Percentiles rank a stretch among this genome's conserved stretches.
These are phyloP conservation scores for Daldinia sp. DNA, from an alignment of 2,329 filamentous ascomycete species.

Conservation along the genomic window DNA sequence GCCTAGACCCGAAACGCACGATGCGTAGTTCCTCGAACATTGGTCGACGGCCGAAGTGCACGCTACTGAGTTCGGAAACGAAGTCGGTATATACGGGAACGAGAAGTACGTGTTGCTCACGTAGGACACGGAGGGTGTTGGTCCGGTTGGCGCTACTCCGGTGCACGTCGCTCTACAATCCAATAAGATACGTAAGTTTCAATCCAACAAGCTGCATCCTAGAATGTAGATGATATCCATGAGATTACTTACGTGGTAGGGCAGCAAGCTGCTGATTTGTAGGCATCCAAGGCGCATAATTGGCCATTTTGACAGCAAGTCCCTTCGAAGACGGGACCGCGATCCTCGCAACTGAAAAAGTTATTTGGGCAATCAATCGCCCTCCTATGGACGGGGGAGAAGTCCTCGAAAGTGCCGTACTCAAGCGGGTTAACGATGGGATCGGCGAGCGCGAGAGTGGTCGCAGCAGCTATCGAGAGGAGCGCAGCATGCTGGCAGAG, in stretches of 20 bases:
- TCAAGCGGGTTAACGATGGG: conserved; percentile 39
- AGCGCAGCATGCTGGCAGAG: conserved; percentile 29
- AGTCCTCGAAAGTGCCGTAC: conserved; percentile 39
- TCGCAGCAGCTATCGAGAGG: conserved; percentile 32
- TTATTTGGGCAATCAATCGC: conserved; percentile 55
- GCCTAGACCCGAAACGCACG: conserved; percentile 60
- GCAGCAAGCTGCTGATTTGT: conserved; percentile 62
- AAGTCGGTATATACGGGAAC: conserved; percentile 65
- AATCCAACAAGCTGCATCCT: neutral
- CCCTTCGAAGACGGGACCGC: conserved; percentile 56
- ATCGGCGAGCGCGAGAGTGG: conserved; percentile 32
- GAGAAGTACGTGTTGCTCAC: conserved; percentile 67
- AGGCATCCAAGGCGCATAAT: conserved; percentile 58
- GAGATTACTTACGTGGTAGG: conserved; percentile 55
- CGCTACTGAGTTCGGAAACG: conserved; percentile 58
- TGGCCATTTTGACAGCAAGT: conserved; percentile 63
- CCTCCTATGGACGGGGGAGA: conserved; percentile 40
- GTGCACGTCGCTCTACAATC: conserved; percentile 60
- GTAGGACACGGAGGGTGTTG: conserved; percentile 55
- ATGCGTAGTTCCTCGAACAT: conserved; percentile 63
- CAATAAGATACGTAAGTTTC: conserved; percentile 12
- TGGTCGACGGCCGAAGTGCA: conserved; percentile 61
- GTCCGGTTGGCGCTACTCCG: conserved; percentile 57
- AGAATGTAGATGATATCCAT: neutral
- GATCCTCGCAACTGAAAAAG: conserved; percentile 60